Evolutionary conservation across 1,139 yeast species (phyloP).

Genomic region (Blastobotrys ciferrii): DNA sequence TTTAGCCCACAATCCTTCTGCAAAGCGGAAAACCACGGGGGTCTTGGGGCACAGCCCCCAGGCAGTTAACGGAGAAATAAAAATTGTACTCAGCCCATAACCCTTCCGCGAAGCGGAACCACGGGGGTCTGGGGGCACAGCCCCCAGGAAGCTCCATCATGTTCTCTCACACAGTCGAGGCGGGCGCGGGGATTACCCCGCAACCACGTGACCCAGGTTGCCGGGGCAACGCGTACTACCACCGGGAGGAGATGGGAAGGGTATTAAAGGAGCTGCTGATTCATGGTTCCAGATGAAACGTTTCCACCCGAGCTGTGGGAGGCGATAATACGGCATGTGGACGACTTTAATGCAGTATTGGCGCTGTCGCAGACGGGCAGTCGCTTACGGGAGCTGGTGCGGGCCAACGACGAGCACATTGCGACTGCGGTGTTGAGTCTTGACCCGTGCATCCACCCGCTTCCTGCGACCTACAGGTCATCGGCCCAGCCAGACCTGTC

Average conservation of each 20-base stretch:
- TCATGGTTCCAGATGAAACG: neutral
- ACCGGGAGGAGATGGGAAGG: neutral
- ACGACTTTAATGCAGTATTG: neutral
- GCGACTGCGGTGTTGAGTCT: neutral
- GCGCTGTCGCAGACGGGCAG: neutral
- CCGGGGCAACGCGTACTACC: no score
- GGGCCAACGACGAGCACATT: neutral
- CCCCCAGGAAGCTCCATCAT: no score
- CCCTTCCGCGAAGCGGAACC: no score
- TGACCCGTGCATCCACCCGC: neutral
- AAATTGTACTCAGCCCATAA: no score
- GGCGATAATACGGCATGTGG: neutral
- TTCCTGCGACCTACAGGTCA: neutral
- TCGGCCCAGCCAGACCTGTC: neutral
- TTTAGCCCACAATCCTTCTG: no score
- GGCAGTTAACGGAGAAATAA: no score
- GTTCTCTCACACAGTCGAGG: no score
- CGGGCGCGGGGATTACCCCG: no score
- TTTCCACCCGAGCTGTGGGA: conserved; percentile 7
- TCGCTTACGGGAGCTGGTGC: neutral
- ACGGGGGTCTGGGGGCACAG: no score
- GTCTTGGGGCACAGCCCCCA: no score
- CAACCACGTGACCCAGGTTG: no score
- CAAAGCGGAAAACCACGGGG: no score
- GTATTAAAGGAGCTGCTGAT: neutral